Evolutionary conservation across 352 stramenopile species (phyloP).

Genomic region (Pythium guiyangense): DNA sequence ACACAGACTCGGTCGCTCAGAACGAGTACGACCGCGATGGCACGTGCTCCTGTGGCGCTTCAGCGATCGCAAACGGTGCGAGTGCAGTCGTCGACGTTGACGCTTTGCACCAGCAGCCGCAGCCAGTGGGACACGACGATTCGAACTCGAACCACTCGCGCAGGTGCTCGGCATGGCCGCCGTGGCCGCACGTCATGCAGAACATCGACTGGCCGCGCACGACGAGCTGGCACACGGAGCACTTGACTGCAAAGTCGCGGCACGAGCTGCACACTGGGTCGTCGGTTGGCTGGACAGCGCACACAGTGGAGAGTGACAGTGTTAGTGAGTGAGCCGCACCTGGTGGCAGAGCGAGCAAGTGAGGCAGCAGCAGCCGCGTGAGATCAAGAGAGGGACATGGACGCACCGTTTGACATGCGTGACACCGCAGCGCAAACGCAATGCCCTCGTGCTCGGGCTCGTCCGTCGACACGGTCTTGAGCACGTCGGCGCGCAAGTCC

Average conservation of each 20-base stretch:
- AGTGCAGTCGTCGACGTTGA: constrained; percentile 55
- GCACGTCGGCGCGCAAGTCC: constrained; percentile 60
- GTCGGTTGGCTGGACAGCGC: constrained; percentile 29
- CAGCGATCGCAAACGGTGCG: constrained; percentile 21
- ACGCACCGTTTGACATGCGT: constrained; percentile 49
- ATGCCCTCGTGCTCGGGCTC: constrained; percentile 43
- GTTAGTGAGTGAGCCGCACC: neutral
- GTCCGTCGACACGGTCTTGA: constrained; percentile 47
- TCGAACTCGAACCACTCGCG: constrained; percentile 76
- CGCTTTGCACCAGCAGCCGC: constrained; percentile 84
- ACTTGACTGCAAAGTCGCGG: constrained; percentile 73
- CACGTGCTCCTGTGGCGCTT: constrained; percentile 22
- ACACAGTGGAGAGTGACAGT: neutral
- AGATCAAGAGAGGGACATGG: neutral
- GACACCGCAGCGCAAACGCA: constrained; percentile 58
- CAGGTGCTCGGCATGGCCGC: constrained; percentile 66
- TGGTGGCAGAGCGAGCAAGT: no score
- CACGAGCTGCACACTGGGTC: constrained; percentile 58
- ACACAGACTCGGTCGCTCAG: neutral
- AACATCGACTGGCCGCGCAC: constrained; percentile 85
- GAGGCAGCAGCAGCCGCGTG: neutral
- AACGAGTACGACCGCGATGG: constrained; percentile 72
- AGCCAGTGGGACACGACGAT: constrained; percentile 73
- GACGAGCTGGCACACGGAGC: constrained; percentile 77
- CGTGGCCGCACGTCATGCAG: constrained; percentile 82